phyloP scores from a whole-genome alignment of 129 eudicot genomes.

The Flaveria linearis region DNA sequence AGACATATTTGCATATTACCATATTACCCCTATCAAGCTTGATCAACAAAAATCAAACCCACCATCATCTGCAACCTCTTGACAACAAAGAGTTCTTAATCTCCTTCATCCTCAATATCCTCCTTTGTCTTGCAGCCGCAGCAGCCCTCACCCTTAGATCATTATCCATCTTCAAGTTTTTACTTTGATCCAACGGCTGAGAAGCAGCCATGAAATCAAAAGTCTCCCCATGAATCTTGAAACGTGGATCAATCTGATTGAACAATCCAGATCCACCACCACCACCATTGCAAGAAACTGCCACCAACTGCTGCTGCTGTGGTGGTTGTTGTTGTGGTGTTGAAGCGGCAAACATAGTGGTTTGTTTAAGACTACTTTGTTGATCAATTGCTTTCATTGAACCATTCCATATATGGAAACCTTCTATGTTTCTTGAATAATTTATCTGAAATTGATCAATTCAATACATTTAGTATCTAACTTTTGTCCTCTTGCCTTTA shows the following conservation, averaged over 20 bases:
- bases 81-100: constrained; percentile 35
- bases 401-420: constrained; percentile 22
- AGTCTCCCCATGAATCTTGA: constrained; percentile 40
- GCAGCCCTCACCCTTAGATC: constrained; percentile 40
- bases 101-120: constrained; percentile 46
- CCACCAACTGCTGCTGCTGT: constrained; percentile 25
- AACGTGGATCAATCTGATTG: constrained; percentile 42
- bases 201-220: constrained; percentile 31
- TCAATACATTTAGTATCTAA: background rate
- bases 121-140: constrained; percentile 50
- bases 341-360: constrained; percentile 26
- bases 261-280: constrained; percentile 33
- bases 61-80: constrained; percentile 30
- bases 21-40: constrained; percentile 23
- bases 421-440: constrained; percentile 26
- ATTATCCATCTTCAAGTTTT: constrained; percentile 29
- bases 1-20: constrained; percentile 29
- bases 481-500: no score
- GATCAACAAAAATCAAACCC: constrained; percentile 27
- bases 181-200: constrained; percentile 46
- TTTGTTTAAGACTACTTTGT: constrained; percentile 34
- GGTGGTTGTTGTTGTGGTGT: constrained; percentile 7
- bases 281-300: constrained; percentile 7
- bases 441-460: constrained; percentile 24
- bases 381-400: constrained; percentile 25